Percentiles rank a stretch among this genome's conserved stretches.
These are phyloP conservation scores for Lyophyllum semitale DNA, from an alignment of 768 basidiomycete species.

Conservation along the genomic window DNA sequence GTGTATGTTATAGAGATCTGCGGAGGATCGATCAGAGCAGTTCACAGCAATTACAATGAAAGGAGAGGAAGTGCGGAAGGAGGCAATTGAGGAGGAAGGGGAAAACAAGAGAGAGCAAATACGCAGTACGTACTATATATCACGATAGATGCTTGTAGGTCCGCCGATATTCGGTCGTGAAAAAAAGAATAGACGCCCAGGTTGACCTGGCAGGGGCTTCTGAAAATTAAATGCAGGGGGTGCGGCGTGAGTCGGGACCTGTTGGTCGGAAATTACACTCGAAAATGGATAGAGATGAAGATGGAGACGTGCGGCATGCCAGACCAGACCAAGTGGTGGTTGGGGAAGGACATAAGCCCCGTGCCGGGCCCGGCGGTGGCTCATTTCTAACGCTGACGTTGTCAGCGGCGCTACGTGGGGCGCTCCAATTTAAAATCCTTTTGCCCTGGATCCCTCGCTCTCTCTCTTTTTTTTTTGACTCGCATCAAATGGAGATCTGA, in stretches of 20 bases:
- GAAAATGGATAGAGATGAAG: no score
- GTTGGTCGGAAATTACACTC: no score
- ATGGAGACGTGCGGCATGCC: background rate
- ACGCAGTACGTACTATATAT: slow-evolving; percentile 11
- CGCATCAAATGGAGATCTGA: slow-evolving; percentile 20
- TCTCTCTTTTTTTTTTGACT: slow-evolving; percentile 2
- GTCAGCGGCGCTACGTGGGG: background rate
- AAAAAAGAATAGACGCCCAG: background rate
- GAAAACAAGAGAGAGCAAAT: background rate
- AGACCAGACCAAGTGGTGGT: no score
- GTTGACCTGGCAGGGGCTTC: background rate
- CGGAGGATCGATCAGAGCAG: background rate
- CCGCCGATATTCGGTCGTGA: background rate
- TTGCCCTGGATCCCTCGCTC: no score
- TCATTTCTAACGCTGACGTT: no score
- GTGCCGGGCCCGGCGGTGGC: no score
- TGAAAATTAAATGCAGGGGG: background rate
- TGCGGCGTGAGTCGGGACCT: no score
- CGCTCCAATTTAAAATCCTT: background rate
- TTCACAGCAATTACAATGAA: background rate
- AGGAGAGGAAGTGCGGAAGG: background rate
- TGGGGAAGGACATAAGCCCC: no score
- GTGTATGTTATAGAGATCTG: background rate
- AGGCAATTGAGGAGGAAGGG: background rate
- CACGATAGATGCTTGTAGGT: background rate